phyloP scores from a whole-genome alignment of 306 rosid species.

The Corylus avellana region DNA sequence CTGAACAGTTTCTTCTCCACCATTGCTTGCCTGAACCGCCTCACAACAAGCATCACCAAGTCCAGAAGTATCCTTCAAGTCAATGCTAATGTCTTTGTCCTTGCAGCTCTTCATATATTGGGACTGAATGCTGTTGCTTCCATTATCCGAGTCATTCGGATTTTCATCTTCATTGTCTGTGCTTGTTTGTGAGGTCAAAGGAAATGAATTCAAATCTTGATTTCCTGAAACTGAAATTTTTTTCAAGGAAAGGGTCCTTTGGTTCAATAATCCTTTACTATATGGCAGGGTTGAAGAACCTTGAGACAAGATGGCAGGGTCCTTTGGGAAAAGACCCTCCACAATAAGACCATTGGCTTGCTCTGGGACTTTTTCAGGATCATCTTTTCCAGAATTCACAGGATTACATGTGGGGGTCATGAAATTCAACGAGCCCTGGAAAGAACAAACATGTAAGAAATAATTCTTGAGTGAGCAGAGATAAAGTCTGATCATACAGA shows the following conservation, averaged over 20 bases:
- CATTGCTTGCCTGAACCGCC: not conserved
- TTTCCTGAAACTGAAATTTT: not conserved
- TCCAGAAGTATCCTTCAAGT: not conserved
- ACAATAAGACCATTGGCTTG: not conserved
- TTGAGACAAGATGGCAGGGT: not conserved
- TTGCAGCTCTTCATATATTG: not conserved
- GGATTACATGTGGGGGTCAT: not conserved
- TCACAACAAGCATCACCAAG: not conserved
- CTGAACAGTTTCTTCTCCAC: not conserved
- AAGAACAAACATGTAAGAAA: not conserved
- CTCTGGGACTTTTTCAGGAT: not conserved
- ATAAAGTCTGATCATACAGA: not conserved
- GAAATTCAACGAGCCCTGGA: not conserved
- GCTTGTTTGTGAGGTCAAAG: not conserved
- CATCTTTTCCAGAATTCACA: not conserved
- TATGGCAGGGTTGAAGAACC: not conserved
- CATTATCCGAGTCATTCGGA: not conserved
- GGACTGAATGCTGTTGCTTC: slow-evolving; percentile 1
- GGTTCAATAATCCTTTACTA: not conserved
- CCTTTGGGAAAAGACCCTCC: not conserved
- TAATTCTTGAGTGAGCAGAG: not conserved
- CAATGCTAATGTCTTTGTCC: not conserved
- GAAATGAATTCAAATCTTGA: not conserved
- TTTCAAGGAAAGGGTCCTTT: not conserved
- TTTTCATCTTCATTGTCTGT: not conserved